Conservation (phyloP, 2,329 filamentous ascomycete genomes). For the Cytospora paraplurivora region DNA sequence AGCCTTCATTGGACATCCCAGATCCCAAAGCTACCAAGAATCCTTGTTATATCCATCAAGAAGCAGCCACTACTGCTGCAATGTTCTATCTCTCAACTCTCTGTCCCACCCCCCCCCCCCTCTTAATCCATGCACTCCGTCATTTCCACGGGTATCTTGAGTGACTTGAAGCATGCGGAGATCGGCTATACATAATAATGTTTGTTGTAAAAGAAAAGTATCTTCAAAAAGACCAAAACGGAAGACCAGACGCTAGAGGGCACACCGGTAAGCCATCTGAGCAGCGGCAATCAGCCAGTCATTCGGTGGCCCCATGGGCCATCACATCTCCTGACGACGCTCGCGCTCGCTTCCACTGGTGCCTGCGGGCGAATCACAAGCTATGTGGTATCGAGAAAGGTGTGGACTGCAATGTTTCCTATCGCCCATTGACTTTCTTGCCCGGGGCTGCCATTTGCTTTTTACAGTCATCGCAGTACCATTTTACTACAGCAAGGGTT, state of each 20-base stretch:
- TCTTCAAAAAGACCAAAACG: not conserved
- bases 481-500: conserved; percentile 63
- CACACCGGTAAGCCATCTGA: not conserved
- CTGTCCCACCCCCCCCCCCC: too few relatives aligned
- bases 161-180: not conserved
- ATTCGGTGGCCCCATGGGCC: not conserved
- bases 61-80: not conserved
- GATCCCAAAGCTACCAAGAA: not conserved
- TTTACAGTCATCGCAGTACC: conserved; percentile 81
- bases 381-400: not conserved
- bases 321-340: not conserved
- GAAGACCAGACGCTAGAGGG: not conserved
- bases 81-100: too few relatives aligned
- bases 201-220: not conserved
- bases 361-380: not conserved
- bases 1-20: not conserved
- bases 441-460: conserved; percentile 60
- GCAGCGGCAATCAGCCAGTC: not conserved
- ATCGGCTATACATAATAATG: not conserved
- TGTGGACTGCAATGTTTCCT: conserved; percentile 18
- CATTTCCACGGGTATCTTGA: conserved; percentile 20
- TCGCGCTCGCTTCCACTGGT: not conserved
- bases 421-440: conserved; percentile 54
- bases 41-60: not conserved
- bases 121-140: conserved; percentile 6